Percentiles rank a stretch among this genome's conserved stretches.
Conservation (phyloP, 306 rosid genomes). For the Cyclanthera cordifolia region DNA sequence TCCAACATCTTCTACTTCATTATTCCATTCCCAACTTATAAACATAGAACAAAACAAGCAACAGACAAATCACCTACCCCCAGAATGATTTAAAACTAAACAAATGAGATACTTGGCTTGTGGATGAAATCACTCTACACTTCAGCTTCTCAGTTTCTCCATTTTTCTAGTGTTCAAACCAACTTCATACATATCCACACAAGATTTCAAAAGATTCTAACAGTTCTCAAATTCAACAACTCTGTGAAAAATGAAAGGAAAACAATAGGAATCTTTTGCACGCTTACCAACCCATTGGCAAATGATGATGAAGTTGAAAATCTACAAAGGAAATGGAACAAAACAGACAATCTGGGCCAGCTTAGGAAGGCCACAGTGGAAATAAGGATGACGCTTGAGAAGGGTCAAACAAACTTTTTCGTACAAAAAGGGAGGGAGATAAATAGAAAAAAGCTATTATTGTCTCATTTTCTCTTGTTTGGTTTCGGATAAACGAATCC, state of each 20-base stretch:
- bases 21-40: not conserved
- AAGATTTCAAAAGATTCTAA: too few relatives aligned
- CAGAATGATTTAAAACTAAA: not conserved
- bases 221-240: not conserved
- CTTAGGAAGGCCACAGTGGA: not conserved
- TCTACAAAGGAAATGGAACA: not conserved
- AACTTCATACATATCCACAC: too few relatives aligned
- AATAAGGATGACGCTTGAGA: not conserved
- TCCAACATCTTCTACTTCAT: not conserved
- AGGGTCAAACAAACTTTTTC: not conserved
- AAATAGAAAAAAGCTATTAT: conserved; percentile 2
- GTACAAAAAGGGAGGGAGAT: not conserved
- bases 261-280: not conserved
- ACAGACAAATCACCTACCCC: not conserved
- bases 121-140: not conserved
- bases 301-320: not conserved
- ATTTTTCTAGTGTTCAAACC: too few relatives aligned
- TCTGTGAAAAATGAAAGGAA: not conserved
- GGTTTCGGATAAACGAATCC: not conserved
- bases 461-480: conserved; percentile 1
- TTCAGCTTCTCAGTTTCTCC: not conserved
- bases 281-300: not conserved
- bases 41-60: not conserved
- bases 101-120: not conserved
- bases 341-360: conserved; percentile 5